Conservation (phyloP, 192 early-diverging fungal genomes). For the Pilobolus umbonatus region DNA sequence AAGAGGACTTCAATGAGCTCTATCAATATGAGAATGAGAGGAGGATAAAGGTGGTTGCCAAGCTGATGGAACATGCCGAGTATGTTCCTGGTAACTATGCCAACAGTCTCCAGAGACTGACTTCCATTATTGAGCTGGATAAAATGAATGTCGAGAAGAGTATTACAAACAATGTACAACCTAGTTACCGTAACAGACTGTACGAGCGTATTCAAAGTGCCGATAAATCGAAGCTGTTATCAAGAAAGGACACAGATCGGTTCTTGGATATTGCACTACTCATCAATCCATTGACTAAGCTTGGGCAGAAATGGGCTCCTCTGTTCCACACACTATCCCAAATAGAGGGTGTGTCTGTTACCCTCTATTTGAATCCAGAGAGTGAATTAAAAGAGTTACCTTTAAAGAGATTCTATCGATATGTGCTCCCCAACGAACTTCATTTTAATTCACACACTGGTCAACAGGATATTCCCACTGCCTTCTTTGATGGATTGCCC, state of each 20-base stretch:
- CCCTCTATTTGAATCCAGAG: conserved; percentile 65
- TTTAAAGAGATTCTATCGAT: conserved; percentile 87
- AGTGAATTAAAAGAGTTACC: conserved; percentile 59
- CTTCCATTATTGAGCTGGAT: conserved; percentile 1
- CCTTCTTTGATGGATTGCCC: conserved; percentile 72
- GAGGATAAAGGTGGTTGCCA: conserved; percentile 38
- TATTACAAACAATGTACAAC: not conserved
- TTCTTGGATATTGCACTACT: conserved; percentile 48
- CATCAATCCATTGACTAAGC: conserved; percentile 76
- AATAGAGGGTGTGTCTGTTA: conserved; percentile 59
- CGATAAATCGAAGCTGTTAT: conserved; percentile 1
- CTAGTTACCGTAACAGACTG: conserved; percentile 7
- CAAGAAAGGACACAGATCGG: conserved; percentile 22
- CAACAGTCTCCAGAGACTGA: not conserved
- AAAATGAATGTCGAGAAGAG: not conserved
- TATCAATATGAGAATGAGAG: conserved; percentile 50
- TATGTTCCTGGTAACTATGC: not conserved
- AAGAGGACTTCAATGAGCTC: conserved; percentile 57
- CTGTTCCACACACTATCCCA: conserved; percentile 64
- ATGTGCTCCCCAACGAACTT: conserved; percentile 61
- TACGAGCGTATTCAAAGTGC: conserved; percentile 16
- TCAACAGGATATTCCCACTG: conserved; percentile 37
- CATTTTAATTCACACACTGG: conserved; percentile 50
- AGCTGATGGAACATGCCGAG: conserved; percentile 7
- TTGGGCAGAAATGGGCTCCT: conserved; percentile 73